These are phyloP conservation scores for Panellus pusillus DNA, from an alignment of 768 basidiomycete species.

Conservation along the genomic window DNA sequence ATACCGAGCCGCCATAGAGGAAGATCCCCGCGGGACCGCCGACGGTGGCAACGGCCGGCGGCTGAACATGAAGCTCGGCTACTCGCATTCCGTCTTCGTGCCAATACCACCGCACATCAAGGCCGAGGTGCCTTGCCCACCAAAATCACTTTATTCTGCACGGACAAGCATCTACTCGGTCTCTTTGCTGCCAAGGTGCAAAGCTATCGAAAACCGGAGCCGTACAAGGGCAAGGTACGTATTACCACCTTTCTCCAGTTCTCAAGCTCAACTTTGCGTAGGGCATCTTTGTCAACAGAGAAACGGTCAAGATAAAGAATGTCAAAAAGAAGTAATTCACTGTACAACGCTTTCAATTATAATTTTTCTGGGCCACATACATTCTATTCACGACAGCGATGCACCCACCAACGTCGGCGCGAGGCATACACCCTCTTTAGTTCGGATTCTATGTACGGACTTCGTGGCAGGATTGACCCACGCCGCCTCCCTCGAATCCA, in stretches of 20 bases:
- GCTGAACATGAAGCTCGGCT: conserved; percentile 90
- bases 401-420: conserved; percentile 86
- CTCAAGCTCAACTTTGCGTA: conserved; percentile 30
- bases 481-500: conserved; percentile 84
- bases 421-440: conserved; percentile 78
- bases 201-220: conserved; percentile 86
- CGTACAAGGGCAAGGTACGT: conserved; percentile 96
- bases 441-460: conserved; percentile 80
- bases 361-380: conserved; percentile 4
- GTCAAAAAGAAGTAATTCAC: conserved; percentile 89
- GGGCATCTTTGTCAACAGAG: conserved; percentile 94
- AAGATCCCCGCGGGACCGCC: conserved; percentile 62
- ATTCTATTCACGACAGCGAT: conserved; percentile 70
- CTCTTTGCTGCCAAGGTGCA: conserved; percentile 87
- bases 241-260: neutral
- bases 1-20: conserved; percentile 85
- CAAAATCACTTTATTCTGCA: conserved; percentile 78
- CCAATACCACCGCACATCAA: conserved; percentile 82
- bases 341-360: neutral
- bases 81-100: conserved; percentile 83
- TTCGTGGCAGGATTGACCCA: conserved; percentile 88
- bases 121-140: conserved; percentile 77
- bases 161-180: conserved; percentile 85
- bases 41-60: conserved; percentile 63
- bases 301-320: conserved; percentile 87